Evolutionary conservation across 164 flowering plant species (phyloP), one percentile per base, ranked within the genome.

Genomic region (Kalanchoe fedtschenkoi): DNA sequence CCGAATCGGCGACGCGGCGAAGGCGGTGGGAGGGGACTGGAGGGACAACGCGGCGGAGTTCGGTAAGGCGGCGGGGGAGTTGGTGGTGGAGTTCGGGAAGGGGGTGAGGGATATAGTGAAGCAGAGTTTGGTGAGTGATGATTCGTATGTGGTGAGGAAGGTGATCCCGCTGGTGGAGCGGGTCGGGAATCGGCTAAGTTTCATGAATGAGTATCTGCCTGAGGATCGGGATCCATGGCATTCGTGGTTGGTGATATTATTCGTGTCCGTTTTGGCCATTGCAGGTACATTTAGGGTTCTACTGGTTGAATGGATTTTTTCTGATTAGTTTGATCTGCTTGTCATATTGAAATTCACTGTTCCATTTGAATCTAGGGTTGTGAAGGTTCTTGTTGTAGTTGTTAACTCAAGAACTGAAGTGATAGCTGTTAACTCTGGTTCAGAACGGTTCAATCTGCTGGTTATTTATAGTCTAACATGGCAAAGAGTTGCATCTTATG

Each of bases 221-320:
- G 99, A 93, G 74, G 97, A 93, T 76, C 83, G 86, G 53, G 89
- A 90, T 68, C 99, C 97, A 13, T 63, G 64, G 30, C 91, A 85
- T 69, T 82, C 80, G 0, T 92, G 89, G 95, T 74, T 84, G 8
- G 89, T 92, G 33, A 51, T 51, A 10, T 51, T 51, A 32, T 17
- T 51, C 26, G 56, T 51, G 56, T 51, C 30, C 26, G 16, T 51
- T 51, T 26, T 51, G 32, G 16, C 56, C 1, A 11, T 51, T 24
- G 32, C 56, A 51, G 56, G 56, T 51, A 51, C 56, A 15, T 51
- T 51, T 26, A 1, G 6, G 46, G 56, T 13, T n/a, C 15, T 51
- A 32, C 2, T 3, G 55, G 13, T 29, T 51, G 4, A 51, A 15
- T 47, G 56, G 17, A 24, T 51, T 47, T 14, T 24, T 47, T 4